Evolutionary conservation across 2,329 filamentous ascomycete species (phyloP).

Genomic region (Dothistroma septosporum): DNA sequence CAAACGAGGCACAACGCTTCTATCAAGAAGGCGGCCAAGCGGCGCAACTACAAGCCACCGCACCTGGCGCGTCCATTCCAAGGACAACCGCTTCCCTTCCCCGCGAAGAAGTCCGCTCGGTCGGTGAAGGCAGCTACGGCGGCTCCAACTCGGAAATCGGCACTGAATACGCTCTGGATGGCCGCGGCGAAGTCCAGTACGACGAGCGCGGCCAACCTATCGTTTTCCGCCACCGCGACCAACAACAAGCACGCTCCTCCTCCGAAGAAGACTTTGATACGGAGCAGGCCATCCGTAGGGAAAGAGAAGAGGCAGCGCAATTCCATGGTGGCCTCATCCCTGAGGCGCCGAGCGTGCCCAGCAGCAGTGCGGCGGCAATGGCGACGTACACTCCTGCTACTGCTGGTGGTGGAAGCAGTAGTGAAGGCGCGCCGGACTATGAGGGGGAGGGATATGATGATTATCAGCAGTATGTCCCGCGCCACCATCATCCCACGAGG

Average conservation of each 20-base stretch:
- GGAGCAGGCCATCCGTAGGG: constrained; percentile 47
- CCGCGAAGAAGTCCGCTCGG: constrained; percentile 22
- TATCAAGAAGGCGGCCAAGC: constrained; percentile 45
- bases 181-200: constrained; percentile 56
- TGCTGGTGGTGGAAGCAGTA: constrained; percentile 9
- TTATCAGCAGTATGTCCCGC: constrained; percentile 47
- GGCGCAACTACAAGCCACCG: constrained; percentile 27
- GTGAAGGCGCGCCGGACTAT: constrained; percentile 31
- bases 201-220: constrained; percentile 61
- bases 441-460: constrained; percentile 58
- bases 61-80: constrained; percentile 13
- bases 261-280: constrained; percentile 54
- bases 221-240: constrained; percentile 43
- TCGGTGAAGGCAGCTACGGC: constrained; percentile 35
- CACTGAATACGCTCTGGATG: constrained; percentile 67
- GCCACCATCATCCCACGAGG: constrained; percentile 81
- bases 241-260: constrained; percentile 14
- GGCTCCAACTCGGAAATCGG: constrained; percentile 58
- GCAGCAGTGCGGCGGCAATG: constrained; percentile 34
- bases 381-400: constrained; percentile 23
- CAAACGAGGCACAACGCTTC: constrained; percentile 35
- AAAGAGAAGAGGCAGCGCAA: constrained; percentile 45
- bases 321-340: constrained; percentile 39
- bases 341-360: constrained; percentile 30
- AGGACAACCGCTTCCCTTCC: constrained; percentile 32